Evolutionary conservation across 345 rosid species (phyloP).

Genomic region (Leavenworthia alabamica): DNA sequence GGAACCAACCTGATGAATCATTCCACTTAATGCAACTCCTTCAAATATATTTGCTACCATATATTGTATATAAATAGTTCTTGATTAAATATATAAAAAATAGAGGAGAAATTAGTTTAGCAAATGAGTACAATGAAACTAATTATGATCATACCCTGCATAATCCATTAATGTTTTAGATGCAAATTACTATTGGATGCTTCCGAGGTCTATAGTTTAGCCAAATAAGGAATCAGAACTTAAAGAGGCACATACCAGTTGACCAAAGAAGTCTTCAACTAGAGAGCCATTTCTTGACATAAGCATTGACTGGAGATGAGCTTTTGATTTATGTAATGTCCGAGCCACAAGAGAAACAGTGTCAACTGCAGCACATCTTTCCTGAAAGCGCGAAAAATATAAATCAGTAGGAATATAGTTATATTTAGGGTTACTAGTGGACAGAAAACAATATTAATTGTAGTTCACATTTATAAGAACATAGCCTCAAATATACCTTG

Average conservation of each 20-base stretch:
- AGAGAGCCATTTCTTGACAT: constrained; percentile 63
- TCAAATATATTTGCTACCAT: constrained; percentile 13
- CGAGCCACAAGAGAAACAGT: constrained; percentile 75
- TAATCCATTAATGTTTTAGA: background rate
- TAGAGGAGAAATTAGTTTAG: background rate
- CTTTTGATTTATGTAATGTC: constrained; percentile 75
- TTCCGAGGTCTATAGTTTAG: background rate
- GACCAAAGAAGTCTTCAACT: constrained; percentile 81
- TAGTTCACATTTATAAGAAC: constrained; percentile 4
- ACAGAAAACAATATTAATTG: constrained; percentile 1
- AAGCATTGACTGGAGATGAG: constrained; percentile 91
- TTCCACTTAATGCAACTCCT: constrained; percentile 20
- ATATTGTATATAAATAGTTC: constrained; percentile 1
- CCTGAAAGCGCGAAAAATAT: constrained; percentile 46
- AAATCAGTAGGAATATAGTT: background rate
- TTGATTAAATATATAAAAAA: background rate
- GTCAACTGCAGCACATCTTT: constrained; percentile 90
- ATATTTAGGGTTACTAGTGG: background rate
- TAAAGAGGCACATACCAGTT: constrained; percentile 50
- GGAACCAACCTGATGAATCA: constrained; percentile 67
- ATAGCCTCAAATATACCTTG: constrained; percentile 49
- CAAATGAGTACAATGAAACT: constrained; percentile 1
- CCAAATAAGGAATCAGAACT: background rate
- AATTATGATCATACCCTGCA: background rate
- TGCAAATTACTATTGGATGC: constrained; percentile 12